Evolutionary conservation across 805 yeast species (phyloP), one percentile per base, ranked within the genome.

Genomic region (Clavispora fructus): DNA sequence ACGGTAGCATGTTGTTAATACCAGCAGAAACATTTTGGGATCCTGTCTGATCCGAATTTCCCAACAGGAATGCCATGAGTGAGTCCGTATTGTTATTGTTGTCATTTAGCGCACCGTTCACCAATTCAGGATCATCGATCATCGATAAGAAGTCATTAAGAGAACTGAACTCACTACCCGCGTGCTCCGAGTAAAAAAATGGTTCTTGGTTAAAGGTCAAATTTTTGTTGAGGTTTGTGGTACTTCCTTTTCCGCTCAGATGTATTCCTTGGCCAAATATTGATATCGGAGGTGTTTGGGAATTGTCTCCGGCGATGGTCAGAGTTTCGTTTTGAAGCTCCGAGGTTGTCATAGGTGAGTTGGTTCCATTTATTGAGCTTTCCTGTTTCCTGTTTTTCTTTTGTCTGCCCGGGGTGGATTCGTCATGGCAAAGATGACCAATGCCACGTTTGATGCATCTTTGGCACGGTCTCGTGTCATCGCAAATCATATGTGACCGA

Each of bases 401-500:
- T 50, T 69, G 75, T 23, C 73, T 60, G 8, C 68, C 61, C 32
- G 64, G 67, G 4, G 78, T 65, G 4, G 84, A 82, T 59, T 85
- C 91, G 55, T 85, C 91, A 49, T 79, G 85, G 59, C 98, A 91
- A 28, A 91, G 65, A 64, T 90, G 96, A 4, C 94, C 91, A 40
- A 91, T 92, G 35, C 87, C 87, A 54, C 97, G 72, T 63, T 86
- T 87, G 9, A 91, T 73, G 65, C 98, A 91, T 38, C 97, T 73
- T 42, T 82, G 78, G 58, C 96, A 87, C 7, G 94, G 82, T 57
- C 88, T 65, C 16, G 79, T 69, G 37, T 82, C 85, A 62, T 90
- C 96, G 67, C 98, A 91, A 28, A 89, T 86, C 91, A 91, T 87
- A 63, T 91, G 98, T 0, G 96, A 87, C 45, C 98, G 72, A 35